A percentile compares a stretch with the other conserved stretches of the same genome.
These are phyloP conservation scores for Globisporangium carolinianum DNA, from an alignment of 352 stramenopile species.

Conservation along the genomic window DNA sequence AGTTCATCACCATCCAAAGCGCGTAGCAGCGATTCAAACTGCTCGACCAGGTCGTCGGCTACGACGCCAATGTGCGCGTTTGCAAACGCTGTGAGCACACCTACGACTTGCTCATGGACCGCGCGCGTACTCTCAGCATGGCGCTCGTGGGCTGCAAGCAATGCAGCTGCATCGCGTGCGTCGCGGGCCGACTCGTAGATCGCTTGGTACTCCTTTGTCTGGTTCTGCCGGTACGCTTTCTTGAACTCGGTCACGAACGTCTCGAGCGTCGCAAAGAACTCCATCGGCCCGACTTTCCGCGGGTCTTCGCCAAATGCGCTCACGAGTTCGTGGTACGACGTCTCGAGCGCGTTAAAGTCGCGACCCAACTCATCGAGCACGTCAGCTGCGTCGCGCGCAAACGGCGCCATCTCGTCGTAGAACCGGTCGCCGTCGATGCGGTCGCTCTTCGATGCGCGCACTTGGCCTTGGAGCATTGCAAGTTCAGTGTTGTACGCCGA, in stretches of 20 bases:
- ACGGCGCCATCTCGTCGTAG: conserved; percentile 77
- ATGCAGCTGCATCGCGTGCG: conserved; percentile 32
- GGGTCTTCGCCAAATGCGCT: conserved; percentile 82
- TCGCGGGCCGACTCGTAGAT: conserved; percentile 66
- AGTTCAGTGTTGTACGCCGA: conserved; percentile 79
- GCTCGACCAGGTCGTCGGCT: conserved; percentile 37
- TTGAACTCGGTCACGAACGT: conserved; percentile 85
- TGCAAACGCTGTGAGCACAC: conserved; percentile 53
- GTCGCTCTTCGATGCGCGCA: conserved; percentile 68
- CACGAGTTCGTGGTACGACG: conserved; percentile 71
- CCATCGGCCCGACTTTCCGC: conserved; percentile 70
- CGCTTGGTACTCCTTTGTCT: conserved; percentile 78
- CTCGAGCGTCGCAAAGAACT: conserved; percentile 80
- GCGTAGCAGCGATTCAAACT: conserved; percentile 54
- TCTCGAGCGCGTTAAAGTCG: conserved; percentile 68
- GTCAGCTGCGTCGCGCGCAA: conserved; percentile 72
- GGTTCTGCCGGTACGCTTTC: conserved; percentile 83
- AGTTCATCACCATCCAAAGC: conserved; percentile 62
- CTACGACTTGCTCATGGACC: conserved; percentile 62
- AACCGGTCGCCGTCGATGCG: conserved; percentile 70
- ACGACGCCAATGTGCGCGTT: conserved; percentile 43
- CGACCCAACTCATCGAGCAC: conserved; percentile 74
- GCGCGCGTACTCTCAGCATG: conserved; percentile 50
- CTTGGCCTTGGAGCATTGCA: conserved; percentile 79
- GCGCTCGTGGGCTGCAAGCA: conserved; percentile 42